Evolutionary conservation across 2,329 filamentous ascomycete genomes (phyloP).

Genomic region (Cyphellophora europaea): DNA sequence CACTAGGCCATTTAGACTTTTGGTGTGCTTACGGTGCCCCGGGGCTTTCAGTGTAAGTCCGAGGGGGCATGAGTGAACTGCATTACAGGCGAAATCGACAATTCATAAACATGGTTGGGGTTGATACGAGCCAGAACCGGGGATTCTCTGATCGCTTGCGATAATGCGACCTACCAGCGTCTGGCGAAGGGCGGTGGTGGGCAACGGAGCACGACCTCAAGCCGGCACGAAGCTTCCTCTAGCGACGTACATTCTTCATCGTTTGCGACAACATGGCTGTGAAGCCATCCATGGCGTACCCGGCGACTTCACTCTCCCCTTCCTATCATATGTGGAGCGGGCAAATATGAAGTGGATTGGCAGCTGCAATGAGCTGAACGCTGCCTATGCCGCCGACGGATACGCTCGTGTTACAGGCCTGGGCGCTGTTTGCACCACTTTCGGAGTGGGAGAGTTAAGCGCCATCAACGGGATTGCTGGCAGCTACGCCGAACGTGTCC

Average conservation of each 20-base stretch:
- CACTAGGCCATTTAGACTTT: too few relatives aligned
- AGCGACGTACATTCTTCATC: conserved; percentile 40
- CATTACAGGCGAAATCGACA: too few relatives aligned
- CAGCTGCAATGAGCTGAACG: conserved; percentile 53
- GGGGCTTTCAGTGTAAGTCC: too few relatives aligned
- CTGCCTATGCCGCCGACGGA: conserved; percentile 66
- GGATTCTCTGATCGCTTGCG: too few relatives aligned
- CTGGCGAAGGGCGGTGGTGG: too few relatives aligned
- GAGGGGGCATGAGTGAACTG: too few relatives aligned
- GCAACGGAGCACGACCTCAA: too few relatives aligned
- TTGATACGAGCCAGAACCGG: too few relatives aligned
- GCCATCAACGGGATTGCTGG: conserved; percentile 27
- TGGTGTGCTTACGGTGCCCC: too few relatives aligned
- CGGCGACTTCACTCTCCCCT: conserved; percentile 32
- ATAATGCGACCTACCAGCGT: too few relatives aligned
- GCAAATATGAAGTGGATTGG: conserved; percentile 48
- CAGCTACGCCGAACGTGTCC: conserved; percentile 49
- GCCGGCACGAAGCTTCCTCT: conserved; percentile 13
- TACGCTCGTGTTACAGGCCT: conserved; percentile 52
- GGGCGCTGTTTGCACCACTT: conserved; percentile 42
- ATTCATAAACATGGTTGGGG: too few relatives aligned
- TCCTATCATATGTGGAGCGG: conserved; percentile 47
- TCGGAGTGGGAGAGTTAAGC: conserved; percentile 46
- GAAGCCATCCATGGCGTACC: conserved; percentile 42
- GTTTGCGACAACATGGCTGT: conserved; percentile 39